Evolutionary conservation across 1,139 yeast species (phyloP), one percentile per base, ranked within the genome.

Genomic region (Saccharomyces hybrid): DNA sequence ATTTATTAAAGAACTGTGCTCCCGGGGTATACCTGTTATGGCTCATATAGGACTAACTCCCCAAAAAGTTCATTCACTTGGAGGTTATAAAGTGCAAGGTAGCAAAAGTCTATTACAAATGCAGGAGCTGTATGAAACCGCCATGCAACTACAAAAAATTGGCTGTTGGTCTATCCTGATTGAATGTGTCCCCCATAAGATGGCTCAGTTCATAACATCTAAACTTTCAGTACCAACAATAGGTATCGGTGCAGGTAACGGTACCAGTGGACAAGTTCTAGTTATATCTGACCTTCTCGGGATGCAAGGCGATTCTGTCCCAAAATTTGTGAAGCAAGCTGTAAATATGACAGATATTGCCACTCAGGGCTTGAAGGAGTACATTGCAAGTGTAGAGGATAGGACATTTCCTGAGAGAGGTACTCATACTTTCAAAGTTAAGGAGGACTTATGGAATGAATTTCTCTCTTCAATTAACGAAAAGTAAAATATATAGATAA

Each of bases 21-120:
- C 66, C 2, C 76, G 85, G 42, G 98, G 98, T 0, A 84, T 93
- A 23, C 96, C 97, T 0, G 91, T 91, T 1, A 79, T 90, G 75
- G 98, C 95, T 2, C 99, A 93, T 69, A 81, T 88, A 34, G 99
- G 99, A 0, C 75, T 93, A 46, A 88, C 96, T 6, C 99, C 99
- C 1, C 99, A 93, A 68, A 78, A 88, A 51, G 84, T 84, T 59
- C 82, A 88, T 59, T 69, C 88, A 0, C 66, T 87, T 23, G 95
- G 97, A 16, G 99, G 99, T 0, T 93, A 85, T 71, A 85, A 82
- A 68, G 84, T 88, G 2, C 99, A 93, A 69, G 98, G 96, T 0
- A 79, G 64, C 51, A 77, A 73, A 67, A 75, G 77, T 0, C 76
- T 78, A 0, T 71, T 70, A 1, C 75, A 78, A 44, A 95, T 96